These are phyloP conservation scores for Penicillium lividum DNA, from an alignment of 495 filamentous ascomycete genomes.

Conservation along the genomic window DNA sequence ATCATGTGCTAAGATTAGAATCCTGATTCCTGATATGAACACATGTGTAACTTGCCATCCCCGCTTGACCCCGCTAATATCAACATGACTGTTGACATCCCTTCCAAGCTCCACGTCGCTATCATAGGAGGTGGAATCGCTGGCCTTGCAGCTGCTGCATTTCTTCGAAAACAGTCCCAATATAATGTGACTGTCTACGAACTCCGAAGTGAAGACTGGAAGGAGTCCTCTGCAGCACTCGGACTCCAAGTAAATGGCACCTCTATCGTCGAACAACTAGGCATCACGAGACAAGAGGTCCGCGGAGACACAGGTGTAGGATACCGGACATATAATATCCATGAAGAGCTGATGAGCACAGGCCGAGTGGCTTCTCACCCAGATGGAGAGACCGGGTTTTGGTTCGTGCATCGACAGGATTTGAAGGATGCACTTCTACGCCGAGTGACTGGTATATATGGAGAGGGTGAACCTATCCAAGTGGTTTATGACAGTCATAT, in stretches of 20 bases:
- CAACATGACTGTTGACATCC: not conserved
- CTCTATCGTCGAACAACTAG: slow-evolving; percentile 11
- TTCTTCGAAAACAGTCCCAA: slow-evolving; percentile 10
- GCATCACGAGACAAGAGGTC: slow-evolving; percentile 11
- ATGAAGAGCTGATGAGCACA: slow-evolving; percentile 9
- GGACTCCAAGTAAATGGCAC: slow-evolving; percentile 8
- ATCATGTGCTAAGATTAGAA: not conserved
- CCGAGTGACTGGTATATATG: slow-evolving; percentile 1
- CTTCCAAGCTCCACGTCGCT: slow-evolving; percentile 6
- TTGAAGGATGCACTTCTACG: slow-evolving; percentile 10
- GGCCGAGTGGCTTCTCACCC: not conserved
- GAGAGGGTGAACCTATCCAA: slow-evolving; percentile 2
- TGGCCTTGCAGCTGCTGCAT: slow-evolving; percentile 12
- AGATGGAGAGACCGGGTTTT: slow-evolving; percentile 12
- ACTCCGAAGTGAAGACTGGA: slow-evolving; percentile 5
- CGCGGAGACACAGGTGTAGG: slow-evolving; percentile 2
- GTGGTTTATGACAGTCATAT: slow-evolving; percentile 9
- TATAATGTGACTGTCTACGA: slow-evolving; percentile 12
- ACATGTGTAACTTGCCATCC: not conserved
- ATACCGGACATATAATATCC: slow-evolving; percentile 12
- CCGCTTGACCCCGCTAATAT: not conserved
- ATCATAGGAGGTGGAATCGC: slow-evolving; percentile 13
- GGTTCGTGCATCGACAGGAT: slow-evolving; percentile 15
- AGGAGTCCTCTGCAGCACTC: slow-evolving; percentile 10
- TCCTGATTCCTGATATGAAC: not conserved